Evolutionary conservation across 202 grass and related monocot genomes (phyloP), one percentile per base, ranked within the genome.

Genomic region (Setaria viridis): DNA sequence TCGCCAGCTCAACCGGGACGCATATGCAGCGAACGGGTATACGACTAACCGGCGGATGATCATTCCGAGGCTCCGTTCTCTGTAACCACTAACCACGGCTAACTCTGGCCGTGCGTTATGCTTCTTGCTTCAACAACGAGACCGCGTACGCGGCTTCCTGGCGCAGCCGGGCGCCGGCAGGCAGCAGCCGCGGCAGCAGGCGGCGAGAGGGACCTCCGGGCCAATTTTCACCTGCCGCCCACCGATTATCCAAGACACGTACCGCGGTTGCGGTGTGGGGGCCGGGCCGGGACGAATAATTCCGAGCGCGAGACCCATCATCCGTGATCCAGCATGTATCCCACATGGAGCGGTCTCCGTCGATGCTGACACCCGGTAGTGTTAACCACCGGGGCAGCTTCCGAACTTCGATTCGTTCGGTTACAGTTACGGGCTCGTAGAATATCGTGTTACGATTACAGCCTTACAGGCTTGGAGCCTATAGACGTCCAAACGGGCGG

Each of bases 271-370:
- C 51, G 57, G 57, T 30, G 58, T 41, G 39, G 39, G n/a, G 56
- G 55, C 17, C 50, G 53, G 48, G 1, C 55, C n/a, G 58, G 58
- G 57, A 4, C 9, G n/a, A 60, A 60, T 60, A 11, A 60, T 60
- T 60, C 21, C 58, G n/a, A 30, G 21, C 9, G 10, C 58, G 0
- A 59, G 57, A 25, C 57, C 58, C 58, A 30, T 41, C 39, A 41
- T 62, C 58, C 70, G 65, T 51, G 77, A 67, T 74, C 78, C 48
- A 47, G 30, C 85, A 57, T 60, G 74, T 82, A 76, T 60, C 78
- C 50, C 85, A 87, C 85, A 76, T 82, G 85, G 77, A 62, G 50
- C 39, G 62, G 85, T 86, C 85, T 68, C 78, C 49, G 7, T 62
- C 21, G 58, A 62, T 30, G 21, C 58, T 62, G 19, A 21, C 39